Evolutionary conservation across 2,329 filamentous ascomycete genomes (phyloP), one percentile per base, ranked within the genome.

Genomic region (Nemania sp.): DNA sequence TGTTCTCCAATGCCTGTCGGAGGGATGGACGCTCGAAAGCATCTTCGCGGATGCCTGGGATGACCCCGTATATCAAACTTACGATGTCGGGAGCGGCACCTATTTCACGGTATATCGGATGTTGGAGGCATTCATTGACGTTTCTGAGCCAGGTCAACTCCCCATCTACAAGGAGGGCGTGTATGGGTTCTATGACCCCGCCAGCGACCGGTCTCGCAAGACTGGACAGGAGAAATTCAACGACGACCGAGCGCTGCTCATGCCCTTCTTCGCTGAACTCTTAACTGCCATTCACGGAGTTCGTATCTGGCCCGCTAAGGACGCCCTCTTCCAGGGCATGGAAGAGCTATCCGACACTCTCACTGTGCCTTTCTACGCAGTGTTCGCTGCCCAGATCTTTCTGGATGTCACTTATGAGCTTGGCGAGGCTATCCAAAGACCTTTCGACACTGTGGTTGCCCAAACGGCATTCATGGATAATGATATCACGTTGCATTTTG

Each of bases 311-410:
- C 71, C 72, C 0, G 67, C 72, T 5, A 65, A 76, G 43, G 78
- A 80, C 52, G 75, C 76, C 54, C 69, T 79, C 34, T 67, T 75
- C 2, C 74, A 75, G 1, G 74, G 73, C 1, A 66, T 79, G 11
- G 65, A 67, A 20, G 67, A 75, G 40, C 57, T 77, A 17, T 64
- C 69, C 29, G 59, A 68, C 5, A 77, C 73, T 0, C 47, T 59
- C 1, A 46, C 71, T 5, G 54, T 78, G 2, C 67, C 78, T 0
- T 72, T 79, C 40, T 74, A 71, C 59, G 67, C 76, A 9, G 67
- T 75, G 1, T 81, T 80, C 56, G 76, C 76, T 9, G 68, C 72
- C 4, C 77, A 80, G 48, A 57, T 78, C 11, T 77, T 76, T 57
- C 73, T 81, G 3, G 78, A 81, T 43, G 75, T 79, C 35, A 72